phyloP scores from a whole-genome alignment of 1,284 basidiomycete genomes.

The Fistulinella cinereoalba region DNA sequence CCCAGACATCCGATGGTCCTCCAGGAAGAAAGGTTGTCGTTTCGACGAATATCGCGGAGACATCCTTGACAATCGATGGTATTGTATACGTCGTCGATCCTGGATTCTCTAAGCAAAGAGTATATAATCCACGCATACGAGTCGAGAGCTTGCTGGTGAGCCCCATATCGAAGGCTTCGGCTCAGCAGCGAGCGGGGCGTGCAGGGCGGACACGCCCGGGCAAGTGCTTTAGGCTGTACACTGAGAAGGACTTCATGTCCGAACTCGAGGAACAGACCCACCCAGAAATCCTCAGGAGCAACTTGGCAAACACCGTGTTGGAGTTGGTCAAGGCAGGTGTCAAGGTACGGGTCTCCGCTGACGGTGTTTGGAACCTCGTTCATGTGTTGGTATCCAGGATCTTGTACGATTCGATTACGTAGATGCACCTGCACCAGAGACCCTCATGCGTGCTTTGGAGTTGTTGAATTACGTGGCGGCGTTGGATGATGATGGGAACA shows the following conservation, averaged over 20 bases:
- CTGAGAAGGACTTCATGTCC: slow-evolving; percentile 87
- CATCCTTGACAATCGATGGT: slow-evolving; percentile 96
- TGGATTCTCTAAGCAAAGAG: slow-evolving; percentile 96
- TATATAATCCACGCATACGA: slow-evolving; percentile 95
- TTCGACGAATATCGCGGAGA: slow-evolving; percentile 98
- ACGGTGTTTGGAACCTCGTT: slow-evolving; percentile 4
- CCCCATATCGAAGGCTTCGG: slow-evolving; percentile 96
- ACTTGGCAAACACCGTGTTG: slow-evolving; percentile 91
- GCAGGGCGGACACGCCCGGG: slow-evolving; percentile 96
- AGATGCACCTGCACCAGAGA: slow-evolving; percentile 95
- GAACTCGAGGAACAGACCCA: slow-evolving; percentile 85
- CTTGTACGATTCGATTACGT: slow-evolving; percentile 94
- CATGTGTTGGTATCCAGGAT: slow-evolving; percentile 48
- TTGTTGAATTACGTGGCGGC: slow-evolving; percentile 91
- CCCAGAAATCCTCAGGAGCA: slow-evolving; percentile 93
- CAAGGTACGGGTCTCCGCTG: slow-evolving; percentile 43
- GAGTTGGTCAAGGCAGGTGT: slow-evolving; percentile 94
- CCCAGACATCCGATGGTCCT: slow-evolving; percentile 64
- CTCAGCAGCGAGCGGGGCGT: slow-evolving; percentile 90
- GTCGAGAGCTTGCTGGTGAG: slow-evolving; percentile 94
- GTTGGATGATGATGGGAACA: slow-evolving; percentile 90
- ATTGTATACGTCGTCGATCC: slow-evolving; percentile 99
- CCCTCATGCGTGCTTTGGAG: slow-evolving; percentile 96
- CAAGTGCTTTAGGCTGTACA: slow-evolving; percentile 91
- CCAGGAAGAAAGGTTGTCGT: slow-evolving; percentile 93